Percentiles rank a stretch among this genome's conserved stretches.
Evolutionary conservation across 345 rosid species (phyloP).

Genomic region (Bruguiera parviflora): DNA sequence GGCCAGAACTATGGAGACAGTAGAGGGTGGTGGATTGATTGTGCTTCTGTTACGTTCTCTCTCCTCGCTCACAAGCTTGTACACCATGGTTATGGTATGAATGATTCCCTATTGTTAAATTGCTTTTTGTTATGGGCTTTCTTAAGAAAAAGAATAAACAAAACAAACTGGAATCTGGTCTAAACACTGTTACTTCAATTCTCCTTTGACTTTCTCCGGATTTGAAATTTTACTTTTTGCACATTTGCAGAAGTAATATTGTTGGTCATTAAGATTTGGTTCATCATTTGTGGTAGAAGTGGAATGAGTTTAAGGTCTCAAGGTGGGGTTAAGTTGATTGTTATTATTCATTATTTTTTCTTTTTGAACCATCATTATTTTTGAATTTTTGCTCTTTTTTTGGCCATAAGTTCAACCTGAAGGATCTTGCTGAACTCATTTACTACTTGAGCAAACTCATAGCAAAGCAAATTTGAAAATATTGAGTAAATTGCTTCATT

Average conservation of each 20-base stretch:
- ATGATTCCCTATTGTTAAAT: not conserved
- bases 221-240: not conserved
- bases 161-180: not conserved
- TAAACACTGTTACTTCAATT: not conserved
- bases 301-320: no score
- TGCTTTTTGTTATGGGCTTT: constrained; percentile 2
- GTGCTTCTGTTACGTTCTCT: constrained; percentile 78
- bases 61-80: constrained; percentile 76
- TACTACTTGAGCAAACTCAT: not conserved
- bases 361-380: no score
- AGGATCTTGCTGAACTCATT: not conserved
- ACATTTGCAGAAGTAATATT: no score
- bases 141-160: not conserved
- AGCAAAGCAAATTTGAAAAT: not conserved
- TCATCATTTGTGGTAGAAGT: no score
- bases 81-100: constrained; percentile 95
- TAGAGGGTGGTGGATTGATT: constrained; percentile 92
- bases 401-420: not conserved
- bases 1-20: constrained; percentile 96
- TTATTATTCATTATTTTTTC: no score
- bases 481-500: not conserved
- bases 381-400: not conserved
- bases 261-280: no score
- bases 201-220: not conserved
- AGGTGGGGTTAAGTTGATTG: no score